Evolutionary conservation across 1,139 yeast genomes (phyloP).

Genomic region (Protomyces pachydermus): DNA sequence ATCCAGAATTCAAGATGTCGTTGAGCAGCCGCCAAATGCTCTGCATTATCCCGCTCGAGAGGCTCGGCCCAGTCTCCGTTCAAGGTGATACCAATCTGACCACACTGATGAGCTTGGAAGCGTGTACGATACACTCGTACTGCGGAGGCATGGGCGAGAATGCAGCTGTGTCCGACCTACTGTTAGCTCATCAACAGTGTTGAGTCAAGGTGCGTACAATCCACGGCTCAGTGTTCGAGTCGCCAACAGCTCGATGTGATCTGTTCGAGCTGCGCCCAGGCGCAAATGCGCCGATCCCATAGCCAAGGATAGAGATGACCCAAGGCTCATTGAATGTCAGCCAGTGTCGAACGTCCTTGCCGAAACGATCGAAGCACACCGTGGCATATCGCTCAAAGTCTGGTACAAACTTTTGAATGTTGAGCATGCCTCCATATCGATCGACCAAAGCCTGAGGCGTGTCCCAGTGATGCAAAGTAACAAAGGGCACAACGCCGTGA

Average conservation of each 20-base stretch:
- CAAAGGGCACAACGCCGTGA: constrained; percentile 40
- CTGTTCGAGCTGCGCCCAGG: constrained; percentile 14
- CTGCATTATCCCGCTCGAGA: constrained; percentile 1
- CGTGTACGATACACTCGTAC: constrained; percentile 40
- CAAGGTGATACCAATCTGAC: constrained; percentile 30
- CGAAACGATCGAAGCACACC: constrained; percentile 40
- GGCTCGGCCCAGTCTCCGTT: constrained; percentile 26
- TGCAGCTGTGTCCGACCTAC: constrained; percentile 37
- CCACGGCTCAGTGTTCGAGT: constrained; percentile 11
- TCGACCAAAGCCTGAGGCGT: constrained; percentile 38
- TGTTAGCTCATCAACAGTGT: neutral
- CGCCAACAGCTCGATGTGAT: constrained; percentile 14
- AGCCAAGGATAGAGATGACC: constrained; percentile 31
- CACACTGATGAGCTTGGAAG: constrained; percentile 37
- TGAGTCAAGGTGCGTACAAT: neutral
- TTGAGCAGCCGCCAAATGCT: constrained; percentile 36
- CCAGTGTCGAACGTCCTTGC: constrained; percentile 42
- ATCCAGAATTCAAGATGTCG: constrained; percentile 37
- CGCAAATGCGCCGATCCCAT: constrained; percentile 8
- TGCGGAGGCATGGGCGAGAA: constrained; percentile 39
- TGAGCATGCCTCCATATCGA: constrained; percentile 38
- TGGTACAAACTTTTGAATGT: constrained; percentile 37
- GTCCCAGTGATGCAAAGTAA: constrained; percentile 43
- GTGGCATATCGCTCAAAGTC: constrained; percentile 42
- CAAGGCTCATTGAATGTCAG: constrained; percentile 43